These are phyloP conservation scores for Cryptococcus wingfieldii DNA, from an alignment of 1,284 basidiomycete species.

Conservation along the genomic window DNA sequence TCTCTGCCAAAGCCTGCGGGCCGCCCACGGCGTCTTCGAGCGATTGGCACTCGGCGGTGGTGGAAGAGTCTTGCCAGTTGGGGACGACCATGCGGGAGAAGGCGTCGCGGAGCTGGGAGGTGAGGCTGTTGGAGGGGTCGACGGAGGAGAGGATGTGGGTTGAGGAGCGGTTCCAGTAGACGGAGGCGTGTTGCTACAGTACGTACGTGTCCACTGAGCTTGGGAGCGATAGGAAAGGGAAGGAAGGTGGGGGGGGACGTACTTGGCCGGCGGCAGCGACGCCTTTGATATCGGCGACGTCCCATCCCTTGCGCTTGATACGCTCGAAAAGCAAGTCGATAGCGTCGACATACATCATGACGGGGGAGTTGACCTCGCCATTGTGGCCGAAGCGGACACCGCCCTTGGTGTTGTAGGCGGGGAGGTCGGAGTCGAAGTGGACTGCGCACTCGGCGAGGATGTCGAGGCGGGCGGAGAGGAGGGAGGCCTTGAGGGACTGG, in stretches of 20 bases:
- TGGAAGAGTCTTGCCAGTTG: conserved; percentile 92
- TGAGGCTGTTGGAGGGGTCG: conserved; percentile 55
- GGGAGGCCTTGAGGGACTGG: conserved; percentile 69
- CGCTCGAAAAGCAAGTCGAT: conserved; percentile 71
- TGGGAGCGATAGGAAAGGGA: background rate
- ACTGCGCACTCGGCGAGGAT: conserved; percentile 70
- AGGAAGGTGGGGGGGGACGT: conserved; percentile 2
- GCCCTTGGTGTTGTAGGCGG: conserved; percentile 65
- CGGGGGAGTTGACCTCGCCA: conserved; percentile 70
- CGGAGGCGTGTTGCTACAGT: conserved; percentile 84
- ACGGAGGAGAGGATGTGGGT: conserved; percentile 57
- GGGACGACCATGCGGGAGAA: conserved; percentile 70
- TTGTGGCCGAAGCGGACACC: conserved; percentile 66
- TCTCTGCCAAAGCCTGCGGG: conserved; percentile 62
- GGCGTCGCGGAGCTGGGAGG: conserved; percentile 51
- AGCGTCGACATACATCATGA: conserved; percentile 78
- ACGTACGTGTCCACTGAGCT: conserved; percentile 3
- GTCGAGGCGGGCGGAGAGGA: conserved; percentile 60
- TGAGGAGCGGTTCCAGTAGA: conserved; percentile 71
- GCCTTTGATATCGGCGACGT: conserved; percentile 26
- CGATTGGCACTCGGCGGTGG: conserved; percentile 65
- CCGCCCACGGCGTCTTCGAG: conserved; percentile 66
- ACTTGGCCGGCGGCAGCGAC: conserved; percentile 43
- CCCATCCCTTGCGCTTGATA: conserved; percentile 58
- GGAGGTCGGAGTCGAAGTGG: conserved; percentile 74